Evolutionary conservation across 352 stramenopile species (phyloP).

Genomic region (Globisporangium heterothallicum): DNA sequence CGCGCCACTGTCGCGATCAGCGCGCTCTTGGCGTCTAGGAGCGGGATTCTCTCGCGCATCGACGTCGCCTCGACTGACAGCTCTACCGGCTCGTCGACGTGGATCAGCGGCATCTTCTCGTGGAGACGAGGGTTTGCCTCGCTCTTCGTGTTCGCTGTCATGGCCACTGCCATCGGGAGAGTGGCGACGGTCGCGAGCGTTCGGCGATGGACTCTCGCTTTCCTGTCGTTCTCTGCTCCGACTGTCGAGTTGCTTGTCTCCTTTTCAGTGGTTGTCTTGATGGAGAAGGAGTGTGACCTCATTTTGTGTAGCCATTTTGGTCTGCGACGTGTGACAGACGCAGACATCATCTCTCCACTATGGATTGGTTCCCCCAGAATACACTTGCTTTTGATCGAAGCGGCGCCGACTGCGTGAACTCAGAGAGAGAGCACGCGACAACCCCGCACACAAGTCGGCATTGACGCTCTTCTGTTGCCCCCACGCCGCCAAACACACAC

Average conservation of each 20-base stretch:
- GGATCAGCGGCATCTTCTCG: background rate
- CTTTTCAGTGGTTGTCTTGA: background rate
- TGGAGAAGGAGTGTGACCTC: too few relatives aligned
- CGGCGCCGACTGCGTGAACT: too few relatives aligned
- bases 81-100: background rate
- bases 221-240: background rate
- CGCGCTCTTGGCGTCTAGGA: background rate
- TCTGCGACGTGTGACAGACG: too few relatives aligned
- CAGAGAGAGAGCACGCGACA: too few relatives aligned
- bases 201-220: background rate
- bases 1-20: conserved; percentile 14
- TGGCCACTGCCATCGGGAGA: conserved; percentile 1
- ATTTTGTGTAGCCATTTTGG: too few relatives aligned
- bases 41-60: background rate
- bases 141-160: background rate
- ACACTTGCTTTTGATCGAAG: background rate
- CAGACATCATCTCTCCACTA: too few relatives aligned
- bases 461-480: too few relatives aligned
- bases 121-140: background rate
- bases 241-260: background rate
- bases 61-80: too few relatives aligned
- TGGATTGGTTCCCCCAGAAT: too few relatives aligned
- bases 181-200: background rate
- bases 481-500: background rate
- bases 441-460: too few relatives aligned